Conservation (phyloP, 768 basidiomycete genomes). For the Auriscalpium orientale region DNA sequence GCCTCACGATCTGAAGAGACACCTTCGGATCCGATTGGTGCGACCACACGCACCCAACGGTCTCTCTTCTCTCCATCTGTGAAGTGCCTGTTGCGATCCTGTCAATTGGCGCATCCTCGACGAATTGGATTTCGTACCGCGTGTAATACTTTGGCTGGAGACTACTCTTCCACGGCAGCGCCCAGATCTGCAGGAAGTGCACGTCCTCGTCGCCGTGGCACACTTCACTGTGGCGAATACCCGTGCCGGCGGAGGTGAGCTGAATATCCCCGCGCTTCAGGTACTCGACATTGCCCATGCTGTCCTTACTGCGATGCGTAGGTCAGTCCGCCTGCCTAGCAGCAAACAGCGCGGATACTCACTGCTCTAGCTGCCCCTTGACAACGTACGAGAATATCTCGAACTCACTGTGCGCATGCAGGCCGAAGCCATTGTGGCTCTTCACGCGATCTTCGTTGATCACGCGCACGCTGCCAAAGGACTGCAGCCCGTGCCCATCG, state of each 20-base stretch:
- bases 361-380: constrained; percentile 76
- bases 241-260: constrained; percentile 87
- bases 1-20: constrained; percentile 53
- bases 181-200: constrained; percentile 72
- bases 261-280: constrained; percentile 86
- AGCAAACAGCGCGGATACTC: constrained; percentile 19
- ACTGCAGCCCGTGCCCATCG: constrained; percentile 45
- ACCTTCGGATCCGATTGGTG: constrained; percentile 51
- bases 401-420: constrained; percentile 75
- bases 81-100: constrained; percentile 44
- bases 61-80: constrained; percentile 74
- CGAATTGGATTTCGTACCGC: constrained; percentile 31
- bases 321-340: background rate
- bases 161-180: constrained; percentile 34
- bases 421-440: constrained; percentile 73
- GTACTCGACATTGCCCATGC: constrained; percentile 86
- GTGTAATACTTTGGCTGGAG: constrained; percentile 82
- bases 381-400: constrained; percentile 92
- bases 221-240: constrained; percentile 78
- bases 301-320: constrained; percentile 58
- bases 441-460: constrained; percentile 92
- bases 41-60: constrained; percentile 67
- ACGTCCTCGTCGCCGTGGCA: constrained; percentile 39
- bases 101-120: background rate
- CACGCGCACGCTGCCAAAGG: constrained; percentile 73